Evolutionary conservation across 2,329 filamentous ascomycete species (phyloP).

Genomic region (Verticillium nubilum): DNA sequence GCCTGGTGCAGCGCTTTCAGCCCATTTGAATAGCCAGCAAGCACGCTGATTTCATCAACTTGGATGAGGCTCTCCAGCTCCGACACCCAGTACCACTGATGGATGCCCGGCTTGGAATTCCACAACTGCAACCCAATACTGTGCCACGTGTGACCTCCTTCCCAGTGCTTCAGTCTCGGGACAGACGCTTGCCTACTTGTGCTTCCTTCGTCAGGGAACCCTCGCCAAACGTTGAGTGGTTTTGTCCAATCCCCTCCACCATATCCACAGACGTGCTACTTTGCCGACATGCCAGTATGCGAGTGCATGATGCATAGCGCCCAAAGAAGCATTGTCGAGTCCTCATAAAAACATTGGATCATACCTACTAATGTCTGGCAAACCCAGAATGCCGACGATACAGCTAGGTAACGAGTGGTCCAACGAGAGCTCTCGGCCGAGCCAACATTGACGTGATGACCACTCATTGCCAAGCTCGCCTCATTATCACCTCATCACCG

Average conservation of each 20-base stretch:
- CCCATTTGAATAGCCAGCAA: too few relatives aligned
- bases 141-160: neutral
- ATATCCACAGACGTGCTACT: neutral
- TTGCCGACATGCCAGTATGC: neutral
- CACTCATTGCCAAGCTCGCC: neutral
- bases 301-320: neutral
- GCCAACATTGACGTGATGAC: constrained; percentile 12
- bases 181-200: neutral
- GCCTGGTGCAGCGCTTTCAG: too few relatives aligned
- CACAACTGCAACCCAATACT: neutral
- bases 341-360: too few relatives aligned
- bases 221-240: neutral
- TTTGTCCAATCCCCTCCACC: neutral
- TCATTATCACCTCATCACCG: neutral
- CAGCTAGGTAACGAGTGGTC: too few relatives aligned
- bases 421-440: constrained; percentile 11
- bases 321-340: neutral
- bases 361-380: too few relatives aligned
- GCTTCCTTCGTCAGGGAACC: neutral
- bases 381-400: too few relatives aligned
- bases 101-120: neutral
- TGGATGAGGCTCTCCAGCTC: too few relatives aligned
- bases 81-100: too few relatives aligned
- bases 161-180: neutral
- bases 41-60: too few relatives aligned